Conservation (phyloP, 2,329 filamentous ascomycete genomes). For the Ophiostoma ips region DNA sequence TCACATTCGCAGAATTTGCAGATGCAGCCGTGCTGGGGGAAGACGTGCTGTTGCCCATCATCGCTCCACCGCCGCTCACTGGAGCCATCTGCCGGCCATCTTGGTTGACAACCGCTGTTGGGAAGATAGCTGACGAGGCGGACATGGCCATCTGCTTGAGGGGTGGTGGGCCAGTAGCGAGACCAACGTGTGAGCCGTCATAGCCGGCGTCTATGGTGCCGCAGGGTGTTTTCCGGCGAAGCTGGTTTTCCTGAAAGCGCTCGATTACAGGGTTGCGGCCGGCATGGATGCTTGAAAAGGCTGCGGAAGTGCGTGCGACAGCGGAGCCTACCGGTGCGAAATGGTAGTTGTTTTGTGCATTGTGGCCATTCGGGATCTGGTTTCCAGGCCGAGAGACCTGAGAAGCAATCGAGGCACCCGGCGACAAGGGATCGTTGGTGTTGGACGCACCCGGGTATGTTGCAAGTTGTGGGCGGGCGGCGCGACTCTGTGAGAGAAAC, state of each 20-base stretch:
- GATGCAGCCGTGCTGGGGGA: background rate
- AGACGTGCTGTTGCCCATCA: background rate
- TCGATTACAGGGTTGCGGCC: slow-evolving; percentile 15
- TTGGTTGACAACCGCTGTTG: slow-evolving; percentile 15
- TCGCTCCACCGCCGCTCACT: background rate
- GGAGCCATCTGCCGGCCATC: slow-evolving; percentile 11
- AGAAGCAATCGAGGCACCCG: slow-evolving; percentile 11
- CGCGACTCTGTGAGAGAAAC: slow-evolving; percentile 9
- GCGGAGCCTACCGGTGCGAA: background rate
- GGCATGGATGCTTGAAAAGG: background rate
- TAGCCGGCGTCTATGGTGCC: slow-evolving; percentile 89
- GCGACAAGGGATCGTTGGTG: slow-evolving; percentile 21
- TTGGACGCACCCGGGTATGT: background rate
- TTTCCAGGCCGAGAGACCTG: slow-evolving; percentile 14
- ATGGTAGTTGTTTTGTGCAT: slow-evolving; percentile 8
- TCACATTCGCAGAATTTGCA: background rate
- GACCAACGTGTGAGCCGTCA: slow-evolving; percentile 66
- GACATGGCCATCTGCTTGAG: slow-evolving; percentile 74
- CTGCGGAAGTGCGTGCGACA: slow-evolving; percentile 12
- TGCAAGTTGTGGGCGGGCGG: slow-evolving; percentile 4
- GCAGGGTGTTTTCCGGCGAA: slow-evolving; percentile 83
- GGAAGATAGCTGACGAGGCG: slow-evolving; percentile 27
- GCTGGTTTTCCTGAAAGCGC: slow-evolving; percentile 50
- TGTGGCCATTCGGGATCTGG: slow-evolving; percentile 11
- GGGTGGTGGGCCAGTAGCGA: slow-evolving; percentile 58